Evolutionary conservation across 2,329 filamentous ascomycete genomes (phyloP).

Genomic region (Colletotrichum shisoi): DNA sequence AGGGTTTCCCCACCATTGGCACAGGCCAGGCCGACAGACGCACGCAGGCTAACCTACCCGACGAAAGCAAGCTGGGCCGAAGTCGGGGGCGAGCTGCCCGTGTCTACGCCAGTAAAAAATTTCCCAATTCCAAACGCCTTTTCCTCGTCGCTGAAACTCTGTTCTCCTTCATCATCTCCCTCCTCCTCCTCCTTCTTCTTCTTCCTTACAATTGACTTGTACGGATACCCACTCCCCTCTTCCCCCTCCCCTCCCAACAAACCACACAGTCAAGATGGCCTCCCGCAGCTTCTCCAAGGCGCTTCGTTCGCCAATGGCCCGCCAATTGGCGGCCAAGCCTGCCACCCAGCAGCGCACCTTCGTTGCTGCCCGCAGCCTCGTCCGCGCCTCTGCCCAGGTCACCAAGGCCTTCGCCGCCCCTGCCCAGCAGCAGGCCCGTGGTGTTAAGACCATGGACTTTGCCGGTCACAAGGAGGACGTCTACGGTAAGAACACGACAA

Average conservation of each 20-base stretch:
- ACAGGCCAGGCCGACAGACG: conserved; percentile 29
- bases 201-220: conserved; percentile 41
- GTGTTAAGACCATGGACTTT: conserved; percentile 99
- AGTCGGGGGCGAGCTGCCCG: conserved; percentile 39
- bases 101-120: conserved; percentile 41
- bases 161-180: conserved; percentile 33
- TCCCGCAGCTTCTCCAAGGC: conserved; percentile 76
- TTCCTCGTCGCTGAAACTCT: conserved; percentile 38
- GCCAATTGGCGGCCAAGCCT: conserved; percentile 67
- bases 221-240: conserved; percentile 44
- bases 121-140: conserved; percentile 41
- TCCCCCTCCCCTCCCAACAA: conserved; percentile 49
- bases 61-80: conserved; percentile 39
- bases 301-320: conserved; percentile 68
- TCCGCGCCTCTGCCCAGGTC: conserved; percentile 59
- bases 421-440: conserved; percentile 75
- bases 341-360: conserved; percentile 69
- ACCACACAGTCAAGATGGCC: conserved; percentile 69
- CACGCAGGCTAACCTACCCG: conserved; percentile 35
- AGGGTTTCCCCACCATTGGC: conserved; percentile 38
- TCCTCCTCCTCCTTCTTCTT: conserved; percentile 16
- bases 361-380: conserved; percentile 65
- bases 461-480: conserved; percentile 94
- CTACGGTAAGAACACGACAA: conserved; percentile 70
- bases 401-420: conserved; percentile 53